Base-by-base conservation (phyloP, 139 green algal genomes). In the Chlamydomonas asymmetrica region DNA sequence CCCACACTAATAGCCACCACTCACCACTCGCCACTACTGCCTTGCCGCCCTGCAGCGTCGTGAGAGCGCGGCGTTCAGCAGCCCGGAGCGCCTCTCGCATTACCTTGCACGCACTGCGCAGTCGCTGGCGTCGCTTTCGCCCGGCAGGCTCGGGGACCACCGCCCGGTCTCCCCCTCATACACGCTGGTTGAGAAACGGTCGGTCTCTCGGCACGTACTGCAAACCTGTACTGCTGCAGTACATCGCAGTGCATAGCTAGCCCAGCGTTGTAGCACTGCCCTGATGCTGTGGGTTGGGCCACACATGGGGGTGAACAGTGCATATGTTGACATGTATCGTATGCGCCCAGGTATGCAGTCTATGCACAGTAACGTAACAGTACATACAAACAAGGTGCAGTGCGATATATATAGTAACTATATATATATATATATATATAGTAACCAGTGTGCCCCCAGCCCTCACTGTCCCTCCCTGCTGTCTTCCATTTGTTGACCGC, bases 161-260 rank as follows among this genome's bases (percentile, higher is more conserved):
- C 63, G 0, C 8, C 4, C 0, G 18, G 18, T 5, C 13, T 16
- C 31, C 4, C 35, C 66, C 8, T 66, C 38, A 18, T 74, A 66
- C 29, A 38, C 7, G 27, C 68, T 74, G 0, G 68, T 74, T 9
- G 52, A 74, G 68, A 74, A 74, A 25, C 40, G 68, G 68, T 74
- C n/a, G n/a, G n/a, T n/a, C n/a, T n/a, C n/a, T n/a, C n/a, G n/a
- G 27, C 9, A 52, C 4, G 32, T 23, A 22, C 34, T 20, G 37
- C 40, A 45, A 10, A 31, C 6, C 60, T 48, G 8, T 16, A 45
- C 13, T 6, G 13, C 4, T 43, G 5, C 4, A 29, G 7, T 2
- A 31, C 37, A 35, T n/a, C 20, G 37, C 37, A 31, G 18, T 52
- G 35, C 20, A 5, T 5, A 22, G 37, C 20, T 38, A 4, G 37